Evolutionary conservation across 192 early-diverging fungal species (phyloP).

Genomic region (Podila epigama): DNA sequence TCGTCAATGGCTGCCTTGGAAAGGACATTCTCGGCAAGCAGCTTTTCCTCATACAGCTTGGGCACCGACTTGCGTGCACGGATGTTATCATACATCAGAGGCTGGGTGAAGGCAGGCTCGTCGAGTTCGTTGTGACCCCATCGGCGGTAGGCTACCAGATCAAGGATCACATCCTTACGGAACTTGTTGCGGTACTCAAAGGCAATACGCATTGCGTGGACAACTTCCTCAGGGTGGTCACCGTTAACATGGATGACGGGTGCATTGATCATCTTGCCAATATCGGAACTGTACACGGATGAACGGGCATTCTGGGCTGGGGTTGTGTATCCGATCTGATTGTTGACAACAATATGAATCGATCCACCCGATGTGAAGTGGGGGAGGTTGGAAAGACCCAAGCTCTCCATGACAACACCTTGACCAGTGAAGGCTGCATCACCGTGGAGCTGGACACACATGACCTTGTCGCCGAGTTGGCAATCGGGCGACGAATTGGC

Average conservation of each 20-base stretch:
- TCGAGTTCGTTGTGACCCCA: slow-evolving; percentile 99
- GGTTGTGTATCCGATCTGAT: slow-evolving; percentile 98
- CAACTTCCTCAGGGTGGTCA: slow-evolving; percentile 94
- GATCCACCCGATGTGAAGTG: slow-evolving; percentile 96
- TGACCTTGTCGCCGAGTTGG: slow-evolving; percentile 89
- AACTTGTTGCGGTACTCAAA: slow-evolving; percentile 94
- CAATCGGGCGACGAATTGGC: slow-evolving; percentile 73
- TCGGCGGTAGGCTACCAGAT: slow-evolving; percentile 93
- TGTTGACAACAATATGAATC: slow-evolving; percentile 98
- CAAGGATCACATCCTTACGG: slow-evolving; percentile 94
- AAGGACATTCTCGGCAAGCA: slow-evolving; percentile 64
- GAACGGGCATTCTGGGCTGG: slow-evolving; percentile 94
- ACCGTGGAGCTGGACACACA: slow-evolving; percentile 96
- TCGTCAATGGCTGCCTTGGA: slow-evolving; percentile 54
- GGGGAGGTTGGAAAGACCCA: slow-evolving; percentile 93
- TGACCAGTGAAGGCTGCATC: slow-evolving; percentile 90
- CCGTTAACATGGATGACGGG: slow-evolving; percentile 98
- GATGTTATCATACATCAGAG: slow-evolving; percentile 96
- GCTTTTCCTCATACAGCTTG: slow-evolving; percentile 82
- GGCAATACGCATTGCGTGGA: slow-evolving; percentile 81
- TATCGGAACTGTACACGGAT: slow-evolving; percentile 89
- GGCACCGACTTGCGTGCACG: slow-evolving; percentile 85
- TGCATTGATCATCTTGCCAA: slow-evolving; percentile 96
- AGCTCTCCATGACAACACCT: slow-evolving; percentile 96
- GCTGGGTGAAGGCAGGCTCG: slow-evolving; percentile 97